These are phyloP conservation scores for Chaetomiaceae sp. DNA, from an alignment of 2,329 filamentous ascomycete genomes.

Conservation along the genomic window DNA sequence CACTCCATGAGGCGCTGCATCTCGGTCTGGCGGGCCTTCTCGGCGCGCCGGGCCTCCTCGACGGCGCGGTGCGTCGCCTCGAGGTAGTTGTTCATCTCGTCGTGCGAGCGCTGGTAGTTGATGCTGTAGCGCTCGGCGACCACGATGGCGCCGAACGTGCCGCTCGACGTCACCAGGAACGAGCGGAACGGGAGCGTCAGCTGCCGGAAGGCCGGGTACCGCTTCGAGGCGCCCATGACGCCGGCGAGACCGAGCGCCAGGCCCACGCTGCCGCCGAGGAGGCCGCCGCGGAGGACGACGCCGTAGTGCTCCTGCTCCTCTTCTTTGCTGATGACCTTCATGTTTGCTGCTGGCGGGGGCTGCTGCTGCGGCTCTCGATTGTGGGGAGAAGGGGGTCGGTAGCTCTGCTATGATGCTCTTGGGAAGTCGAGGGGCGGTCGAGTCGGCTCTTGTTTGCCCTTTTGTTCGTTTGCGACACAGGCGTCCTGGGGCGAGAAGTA, in stretches of 20 bases:
- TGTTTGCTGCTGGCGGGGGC: slow-evolving; percentile 41
- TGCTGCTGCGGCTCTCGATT: slow-evolving; percentile 3
- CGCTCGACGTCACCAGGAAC: slow-evolving; percentile 79
- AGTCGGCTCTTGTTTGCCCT: slow-evolving; percentile 1
- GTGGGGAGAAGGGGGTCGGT: background rate
- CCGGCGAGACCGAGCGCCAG: slow-evolving; percentile 62
- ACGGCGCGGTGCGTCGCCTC: slow-evolving; percentile 56
- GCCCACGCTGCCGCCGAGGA: slow-evolving; percentile 67
- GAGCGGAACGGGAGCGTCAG: slow-evolving; percentile 87
- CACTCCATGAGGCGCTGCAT: slow-evolving; percentile 64
- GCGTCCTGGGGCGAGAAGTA: slow-evolving; percentile 5
- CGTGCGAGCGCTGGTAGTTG: slow-evolving; percentile 63
- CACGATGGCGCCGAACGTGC: slow-evolving; percentile 85
- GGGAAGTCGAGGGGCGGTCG: background rate
- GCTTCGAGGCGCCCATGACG: slow-evolving; percentile 62
- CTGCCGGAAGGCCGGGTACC: slow-evolving; percentile 72
- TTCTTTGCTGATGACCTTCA: slow-evolving; percentile 96
- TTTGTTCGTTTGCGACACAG: slow-evolving; percentile 6
- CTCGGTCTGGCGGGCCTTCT: slow-evolving; percentile 56
- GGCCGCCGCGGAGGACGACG: slow-evolving; percentile 73
- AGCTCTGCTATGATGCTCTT: background rate
- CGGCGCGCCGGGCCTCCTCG: slow-evolving; percentile 40
- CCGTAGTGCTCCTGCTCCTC: slow-evolving; percentile 84
- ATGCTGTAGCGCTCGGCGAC: slow-evolving; percentile 68
- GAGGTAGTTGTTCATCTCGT: slow-evolving; percentile 64